Evolutionary conservation across 305 asterid species (phyloP).

Genomic region (Plantago coronopus): DNA sequence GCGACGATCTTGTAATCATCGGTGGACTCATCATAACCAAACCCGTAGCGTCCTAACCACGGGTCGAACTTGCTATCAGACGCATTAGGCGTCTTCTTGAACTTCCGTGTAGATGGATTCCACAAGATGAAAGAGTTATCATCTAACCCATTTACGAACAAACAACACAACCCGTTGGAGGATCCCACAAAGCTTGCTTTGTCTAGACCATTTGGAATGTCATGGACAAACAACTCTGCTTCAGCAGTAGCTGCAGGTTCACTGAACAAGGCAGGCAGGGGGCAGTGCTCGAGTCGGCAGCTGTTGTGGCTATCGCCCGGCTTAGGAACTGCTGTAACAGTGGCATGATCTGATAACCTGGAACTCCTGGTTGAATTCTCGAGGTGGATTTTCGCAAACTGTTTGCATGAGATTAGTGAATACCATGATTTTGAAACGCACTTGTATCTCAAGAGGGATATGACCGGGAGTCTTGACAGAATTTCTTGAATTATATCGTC

Average conservation of each 20-base stretch:
- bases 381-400: background rate
- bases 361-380: constrained; percentile 20
- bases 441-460: constrained; percentile 12
- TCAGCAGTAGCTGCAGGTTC: constrained; percentile 15
- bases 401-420: no score
- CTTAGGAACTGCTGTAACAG: constrained; percentile 21
- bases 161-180: no score
- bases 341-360: constrained; percentile 17
- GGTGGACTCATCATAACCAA: background rate
- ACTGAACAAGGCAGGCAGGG: constrained; percentile 27
- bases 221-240: constrained; percentile 7
- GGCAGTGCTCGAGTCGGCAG: constrained; percentile 26
- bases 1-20: no score
- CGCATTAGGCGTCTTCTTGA: constrained; percentile 13
- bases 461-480: constrained; percentile 37
- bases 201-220: constrained; percentile 18
- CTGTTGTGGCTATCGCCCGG: constrained; percentile 14
- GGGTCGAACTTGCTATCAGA: background rate
- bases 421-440: no score
- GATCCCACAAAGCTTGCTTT: no score
- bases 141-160: background rate
- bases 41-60: no score
- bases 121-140: constrained; percentile 12
- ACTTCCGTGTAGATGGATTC: no score
- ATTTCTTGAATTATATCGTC: constrained; percentile 35